phyloP scores from a whole-genome alignment of 768 basidiomycete species.

The Cyclocybe aegerita region DNA sequence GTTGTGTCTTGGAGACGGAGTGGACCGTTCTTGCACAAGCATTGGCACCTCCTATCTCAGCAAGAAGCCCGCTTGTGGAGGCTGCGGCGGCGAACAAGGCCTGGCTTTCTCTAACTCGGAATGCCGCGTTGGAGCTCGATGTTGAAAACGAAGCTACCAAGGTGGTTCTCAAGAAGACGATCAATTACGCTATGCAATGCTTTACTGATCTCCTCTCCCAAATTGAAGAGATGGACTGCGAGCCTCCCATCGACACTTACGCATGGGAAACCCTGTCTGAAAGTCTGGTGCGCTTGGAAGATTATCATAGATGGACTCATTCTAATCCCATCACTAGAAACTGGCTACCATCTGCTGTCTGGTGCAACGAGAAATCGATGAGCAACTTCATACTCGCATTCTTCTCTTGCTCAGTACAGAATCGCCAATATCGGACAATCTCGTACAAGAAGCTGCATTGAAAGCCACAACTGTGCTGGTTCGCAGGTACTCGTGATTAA shows the following conservation, averaged over 20 bases:
- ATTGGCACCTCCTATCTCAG: constrained; percentile 34
- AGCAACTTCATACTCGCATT: constrained; percentile 66
- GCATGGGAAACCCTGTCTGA: constrained; percentile 94
- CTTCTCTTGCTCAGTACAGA: constrained; percentile 77
- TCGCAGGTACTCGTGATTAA: constrained; percentile 56
- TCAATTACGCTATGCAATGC: constrained; percentile 67
- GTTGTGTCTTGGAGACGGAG: constrained; percentile 82
- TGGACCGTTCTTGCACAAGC: constrained; percentile 85
- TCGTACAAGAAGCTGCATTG: constrained; percentile 88
- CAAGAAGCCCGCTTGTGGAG: constrained; percentile 43
- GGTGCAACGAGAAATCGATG: constrained; percentile 66
- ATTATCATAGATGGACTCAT: not conserved
- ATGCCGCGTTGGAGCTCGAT: constrained; percentile 43
- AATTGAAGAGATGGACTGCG: constrained; percentile 79
- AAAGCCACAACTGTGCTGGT: constrained; percentile 84
- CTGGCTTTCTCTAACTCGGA: constrained; percentile 68
- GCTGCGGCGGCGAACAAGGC: constrained; percentile 85
- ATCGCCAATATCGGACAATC: constrained; percentile 77
- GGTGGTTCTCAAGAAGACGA: constrained; percentile 43
- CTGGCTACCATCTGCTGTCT: constrained; percentile 80
- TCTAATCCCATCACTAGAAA: constrained; percentile 54
- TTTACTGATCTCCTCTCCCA: constrained; percentile 77
- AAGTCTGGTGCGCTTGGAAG: constrained; percentile 59
- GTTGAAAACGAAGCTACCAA: constrained; percentile 35
- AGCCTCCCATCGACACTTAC: constrained; percentile 83